Evolutionary conservation across 2,329 filamentous ascomycete genomes (phyloP).

Genomic region (Cladobotryum mycophilum): DNA sequence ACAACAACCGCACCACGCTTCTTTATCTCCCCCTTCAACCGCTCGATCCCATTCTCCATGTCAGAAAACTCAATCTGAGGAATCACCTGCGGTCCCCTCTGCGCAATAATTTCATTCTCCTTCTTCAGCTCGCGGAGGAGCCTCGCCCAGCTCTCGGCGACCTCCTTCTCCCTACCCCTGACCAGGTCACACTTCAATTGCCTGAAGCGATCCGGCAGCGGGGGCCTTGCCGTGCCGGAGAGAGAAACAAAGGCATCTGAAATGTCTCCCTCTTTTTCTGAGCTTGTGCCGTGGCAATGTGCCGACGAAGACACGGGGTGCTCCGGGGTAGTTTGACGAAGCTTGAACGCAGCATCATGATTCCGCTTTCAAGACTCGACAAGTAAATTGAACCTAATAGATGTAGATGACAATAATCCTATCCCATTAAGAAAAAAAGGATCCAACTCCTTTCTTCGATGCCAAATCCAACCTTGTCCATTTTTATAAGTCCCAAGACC

Average conservation of each 20-base stretch:
- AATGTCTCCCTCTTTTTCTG: conserved; percentile 52
- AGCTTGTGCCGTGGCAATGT: conserved; percentile 6
- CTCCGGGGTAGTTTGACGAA: conserved; percentile 6
- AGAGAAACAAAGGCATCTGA: conserved; percentile 57
- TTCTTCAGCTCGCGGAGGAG: conserved; percentile 38
- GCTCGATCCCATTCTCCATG: conserved; percentile 33
- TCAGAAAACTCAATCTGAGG: conserved; percentile 45
- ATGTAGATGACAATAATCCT: not conserved
- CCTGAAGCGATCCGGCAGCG: conserved; percentile 50
- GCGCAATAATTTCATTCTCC: conserved; percentile 44
- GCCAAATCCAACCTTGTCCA: not conserved
- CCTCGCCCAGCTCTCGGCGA: conserved; percentile 43
- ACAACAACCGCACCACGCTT: conserved; percentile 60
- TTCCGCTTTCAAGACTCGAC: not conserved
- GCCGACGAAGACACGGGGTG: conserved; percentile 6
- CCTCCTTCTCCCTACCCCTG: conserved; percentile 39
- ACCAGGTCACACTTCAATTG: conserved; percentile 49
- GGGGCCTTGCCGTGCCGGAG: conserved; percentile 37
- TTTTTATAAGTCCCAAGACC: not conserved
- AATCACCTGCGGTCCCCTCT: conserved; percentile 41
- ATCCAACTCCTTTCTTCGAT: not conserved
- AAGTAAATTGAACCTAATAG: not conserved
- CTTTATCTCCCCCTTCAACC: conserved; percentile 43
- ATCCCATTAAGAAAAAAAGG: not conserved
- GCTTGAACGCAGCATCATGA: conserved; percentile 13